These are phyloP conservation scores for Termitomyces sp. DNA, from an alignment of 768 basidiomycete species.

Conservation along the genomic window DNA sequence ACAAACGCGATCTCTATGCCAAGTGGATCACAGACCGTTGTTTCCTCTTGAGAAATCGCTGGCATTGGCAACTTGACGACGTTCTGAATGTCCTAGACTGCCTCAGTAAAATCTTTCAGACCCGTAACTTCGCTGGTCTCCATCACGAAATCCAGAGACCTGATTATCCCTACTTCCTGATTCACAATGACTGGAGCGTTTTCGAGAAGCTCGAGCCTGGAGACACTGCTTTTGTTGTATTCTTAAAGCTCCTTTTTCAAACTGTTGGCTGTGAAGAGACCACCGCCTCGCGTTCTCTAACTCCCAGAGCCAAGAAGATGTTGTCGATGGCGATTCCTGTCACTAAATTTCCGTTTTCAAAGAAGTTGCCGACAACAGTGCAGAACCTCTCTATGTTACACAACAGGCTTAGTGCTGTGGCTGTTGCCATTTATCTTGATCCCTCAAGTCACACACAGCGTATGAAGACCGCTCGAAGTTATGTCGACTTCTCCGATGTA, in stretches of 20 bases:
- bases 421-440: constrained; percentile 65
- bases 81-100: constrained; percentile 53
- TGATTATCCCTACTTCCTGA: constrained; percentile 72
- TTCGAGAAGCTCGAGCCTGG: constrained; percentile 41
- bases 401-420: constrained; percentile 74
- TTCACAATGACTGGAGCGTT: constrained; percentile 44
- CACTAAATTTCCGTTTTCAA: constrained; percentile 59
- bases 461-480: constrained; percentile 59
- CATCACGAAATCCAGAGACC: constrained; percentile 36
- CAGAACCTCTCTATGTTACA: constrained; percentile 69
- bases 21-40: constrained; percentile 66
- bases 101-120: constrained; percentile 69
- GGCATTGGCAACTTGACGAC: constrained; percentile 67
- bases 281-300: constrained; percentile 25
- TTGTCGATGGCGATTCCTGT: constrained; percentile 69
- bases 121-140: constrained; percentile 71
- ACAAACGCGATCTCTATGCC: constrained; percentile 66
- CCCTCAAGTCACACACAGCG: constrained; percentile 41
- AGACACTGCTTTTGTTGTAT: constrained; percentile 75
- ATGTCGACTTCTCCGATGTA: constrained; percentile 60
- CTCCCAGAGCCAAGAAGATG: constrained; percentile 55
- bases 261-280: constrained; percentile 32
- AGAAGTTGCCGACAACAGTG: constrained; percentile 38
- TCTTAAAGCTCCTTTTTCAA: constrained; percentile 76
- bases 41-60: constrained; percentile 64